A percentile compares a stretch with the other conserved stretches of the same genome.
Conservation (phyloP, 257 asterid genomes). For the Solanum virginianum region DNA sequence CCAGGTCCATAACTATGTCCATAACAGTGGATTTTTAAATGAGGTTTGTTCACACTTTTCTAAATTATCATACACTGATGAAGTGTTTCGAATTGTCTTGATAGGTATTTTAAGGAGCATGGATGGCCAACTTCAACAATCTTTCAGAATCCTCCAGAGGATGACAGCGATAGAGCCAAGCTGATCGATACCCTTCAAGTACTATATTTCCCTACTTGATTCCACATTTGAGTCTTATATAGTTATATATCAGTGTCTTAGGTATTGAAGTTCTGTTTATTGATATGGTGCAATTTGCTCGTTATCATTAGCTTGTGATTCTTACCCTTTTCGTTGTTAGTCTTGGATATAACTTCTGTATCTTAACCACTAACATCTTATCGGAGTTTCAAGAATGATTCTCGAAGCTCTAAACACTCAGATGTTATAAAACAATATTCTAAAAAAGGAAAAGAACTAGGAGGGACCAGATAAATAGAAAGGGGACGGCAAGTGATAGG, state of each 20-base stretch:
- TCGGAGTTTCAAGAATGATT: not conserved
- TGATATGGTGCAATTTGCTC: not conserved
- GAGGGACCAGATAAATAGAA: not conserved
- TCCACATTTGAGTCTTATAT: not conserved
- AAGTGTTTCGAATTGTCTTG: not conserved
- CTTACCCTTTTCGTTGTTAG: not conserved
- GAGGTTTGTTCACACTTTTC: not conserved
- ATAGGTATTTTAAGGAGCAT: conserved; percentile 82
- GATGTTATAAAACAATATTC: not conserved
- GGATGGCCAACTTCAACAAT: conserved; percentile 89
- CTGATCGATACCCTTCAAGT: conserved; percentile 83
- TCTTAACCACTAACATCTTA: not conserved
- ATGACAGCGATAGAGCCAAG: conserved; percentile 57
- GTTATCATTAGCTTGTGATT: not conserved
- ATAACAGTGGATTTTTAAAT: not conserved
- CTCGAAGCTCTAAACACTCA: not conserved
- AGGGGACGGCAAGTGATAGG: not conserved
- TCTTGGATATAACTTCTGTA: not conserved
- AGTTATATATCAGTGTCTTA: not conserved
- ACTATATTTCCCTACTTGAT: not conserved
- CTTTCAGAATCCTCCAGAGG: conserved; percentile 46
- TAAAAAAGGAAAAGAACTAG: not conserved
- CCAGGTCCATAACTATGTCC: not conserved
- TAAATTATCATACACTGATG: not conserved
- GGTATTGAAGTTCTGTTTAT: not conserved